phyloP scores from a whole-genome alignment of 139 green algal genomes.

The Chloropicon primus region DNA sequence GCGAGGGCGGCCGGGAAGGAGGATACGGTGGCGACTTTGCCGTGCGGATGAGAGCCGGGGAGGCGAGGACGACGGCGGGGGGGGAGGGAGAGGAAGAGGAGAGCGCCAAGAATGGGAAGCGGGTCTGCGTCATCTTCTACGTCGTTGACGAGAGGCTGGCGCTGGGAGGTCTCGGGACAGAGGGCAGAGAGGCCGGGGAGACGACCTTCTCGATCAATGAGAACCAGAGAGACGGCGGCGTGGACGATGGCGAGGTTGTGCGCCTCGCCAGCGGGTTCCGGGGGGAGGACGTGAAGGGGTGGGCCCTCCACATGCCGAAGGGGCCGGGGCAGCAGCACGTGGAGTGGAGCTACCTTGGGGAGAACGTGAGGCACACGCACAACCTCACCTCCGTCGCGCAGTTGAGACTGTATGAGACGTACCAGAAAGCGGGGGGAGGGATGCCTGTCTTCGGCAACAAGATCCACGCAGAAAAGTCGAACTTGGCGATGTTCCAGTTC shows the following conservation, averaged over 20 bases:
- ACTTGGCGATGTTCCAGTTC: constrained; percentile 51
- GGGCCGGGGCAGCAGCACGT: background rate
- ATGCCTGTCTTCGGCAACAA: constrained; percentile 31
- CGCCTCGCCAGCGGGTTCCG: background rate
- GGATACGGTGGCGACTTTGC: constrained; percentile 41
- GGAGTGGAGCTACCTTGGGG: background rate
- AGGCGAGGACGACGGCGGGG: too few relatives aligned
- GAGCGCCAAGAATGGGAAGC: background rate
- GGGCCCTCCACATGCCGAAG: background rate
- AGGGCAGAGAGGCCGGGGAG: background rate
- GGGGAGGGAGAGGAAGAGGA: background rate
- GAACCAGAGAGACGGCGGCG: background rate
- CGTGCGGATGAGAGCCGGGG: constrained; percentile 22
- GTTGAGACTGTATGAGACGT: constrained; percentile 3
- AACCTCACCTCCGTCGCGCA: constrained; percentile 43
- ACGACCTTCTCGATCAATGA: background rate
- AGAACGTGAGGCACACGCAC: constrained; percentile 27
- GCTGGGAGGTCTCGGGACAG: background rate
- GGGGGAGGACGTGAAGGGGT: background rate
- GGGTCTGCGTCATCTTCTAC: constrained; percentile 10
- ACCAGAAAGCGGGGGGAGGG: background rate
- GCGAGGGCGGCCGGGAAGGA: constrained; percentile 6
- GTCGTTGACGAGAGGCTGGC: constrained; percentile 11
- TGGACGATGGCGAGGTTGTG: background rate
- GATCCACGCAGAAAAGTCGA: constrained; percentile 20